Evolutionary conservation across 768 basidiomycete species (phyloP).

Genomic region (Sporobolomyces phaffii): DNA sequence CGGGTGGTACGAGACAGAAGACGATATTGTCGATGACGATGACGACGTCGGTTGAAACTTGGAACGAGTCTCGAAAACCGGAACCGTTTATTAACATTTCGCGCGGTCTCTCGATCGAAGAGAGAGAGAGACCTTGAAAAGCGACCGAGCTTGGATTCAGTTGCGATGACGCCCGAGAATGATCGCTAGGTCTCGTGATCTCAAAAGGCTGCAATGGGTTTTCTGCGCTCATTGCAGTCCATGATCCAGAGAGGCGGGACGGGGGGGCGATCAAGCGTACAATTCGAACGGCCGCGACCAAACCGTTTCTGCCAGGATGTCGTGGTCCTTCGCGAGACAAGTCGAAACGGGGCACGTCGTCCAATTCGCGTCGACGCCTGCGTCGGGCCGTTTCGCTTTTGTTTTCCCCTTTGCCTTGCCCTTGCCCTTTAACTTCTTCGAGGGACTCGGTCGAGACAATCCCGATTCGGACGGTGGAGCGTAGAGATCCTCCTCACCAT

Average conservation of each 20-base stretch:
- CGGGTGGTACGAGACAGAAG: constrained; percentile 15
- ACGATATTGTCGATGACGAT: constrained; percentile 25
- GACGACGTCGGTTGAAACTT: neutral
- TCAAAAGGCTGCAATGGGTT: too few relatives aligned
- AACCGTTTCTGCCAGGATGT: constrained; percentile 13
- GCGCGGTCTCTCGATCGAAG: too few relatives aligned
- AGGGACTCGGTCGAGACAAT: too few relatives aligned
- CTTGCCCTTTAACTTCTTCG: neutral
- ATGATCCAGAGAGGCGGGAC: too few relatives aligned
- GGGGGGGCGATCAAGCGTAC: constrained; percentile 8
- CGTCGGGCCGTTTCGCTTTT: constrained; percentile 6
- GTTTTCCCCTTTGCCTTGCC: constrained; percentile 12
- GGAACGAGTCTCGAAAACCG: too few relatives aligned
- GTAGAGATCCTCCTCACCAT: neutral
- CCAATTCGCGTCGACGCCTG: constrained; percentile 32
- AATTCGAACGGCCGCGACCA: constrained; percentile 20
- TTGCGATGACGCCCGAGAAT: too few relatives aligned
- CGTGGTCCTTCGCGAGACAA: constrained; percentile 11
- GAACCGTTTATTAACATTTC: too few relatives aligned
- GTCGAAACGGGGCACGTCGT: constrained; percentile 23
- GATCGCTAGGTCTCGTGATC: too few relatives aligned
- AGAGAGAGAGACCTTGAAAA: too few relatives aligned
- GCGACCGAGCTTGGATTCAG: too few relatives aligned
- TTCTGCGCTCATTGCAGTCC: too few relatives aligned
- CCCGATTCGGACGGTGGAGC: neutral